Evolutionary conservation across 345 rosid genomes (phyloP), one percentile per base, ranked within the genome.

Genomic region (Arabis hirsuta): DNA sequence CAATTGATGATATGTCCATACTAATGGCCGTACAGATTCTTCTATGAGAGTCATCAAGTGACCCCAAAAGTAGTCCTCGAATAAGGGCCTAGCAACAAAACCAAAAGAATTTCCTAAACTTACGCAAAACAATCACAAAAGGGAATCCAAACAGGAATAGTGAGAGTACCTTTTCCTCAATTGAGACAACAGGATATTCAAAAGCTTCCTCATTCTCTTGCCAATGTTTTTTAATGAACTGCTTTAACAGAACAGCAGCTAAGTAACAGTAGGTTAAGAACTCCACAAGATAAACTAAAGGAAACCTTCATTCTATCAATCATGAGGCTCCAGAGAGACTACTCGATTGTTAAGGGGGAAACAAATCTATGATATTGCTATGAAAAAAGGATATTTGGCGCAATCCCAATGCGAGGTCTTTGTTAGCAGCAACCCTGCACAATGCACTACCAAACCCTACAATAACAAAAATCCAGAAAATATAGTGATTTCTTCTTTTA

Each of bases 181-280:
- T 77, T 53, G 96, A 74, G 44, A 89, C 92, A 69, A 68, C 79
- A 73, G 96, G 97, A 69, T 84, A 80, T 76, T 93, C 90, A 76
- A 90, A 90, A 43, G 73, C 82, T 12, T 89, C 93, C 31, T 94
- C 98, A 19, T 83, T 89, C 75, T 89, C 97, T 74, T 84, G 90
- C 97, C 97, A 94, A 70, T 91, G 98, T 71, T 85, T 91, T 73
- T 82, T 89, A 64, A 94, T 84, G 72, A 86, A 94, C 77, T 89
- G 96, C 84, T 91, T 94, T 67, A 94, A 72, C 78, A 94, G 82
- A 9, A 91, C 88, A n/a, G 96, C 96, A 76, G 98, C 98, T 81
- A 91, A 79, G 98, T 91, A 78, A 67, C 64, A 65, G 52, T 39
- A 62, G 19, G 95, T 90, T 80, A 94, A 93, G 53, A 79, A 80